These are phyloP conservation scores for Pecoramyces ruminantium DNA, from an alignment of 192 early-diverging fungal genomes.

Conservation along the genomic window DNA sequence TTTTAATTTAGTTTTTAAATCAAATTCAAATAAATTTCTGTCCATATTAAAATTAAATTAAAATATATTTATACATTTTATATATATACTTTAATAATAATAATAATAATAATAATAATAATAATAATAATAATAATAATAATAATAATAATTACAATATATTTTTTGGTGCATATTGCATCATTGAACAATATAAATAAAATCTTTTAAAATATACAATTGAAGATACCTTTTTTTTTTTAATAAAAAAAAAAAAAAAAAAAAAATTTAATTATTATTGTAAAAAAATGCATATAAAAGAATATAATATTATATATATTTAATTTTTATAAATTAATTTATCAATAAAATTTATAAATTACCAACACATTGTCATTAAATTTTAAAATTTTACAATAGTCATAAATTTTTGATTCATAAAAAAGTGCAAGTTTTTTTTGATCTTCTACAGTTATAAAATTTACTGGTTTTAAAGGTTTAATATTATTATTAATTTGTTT, in stretches of 20 bases:
- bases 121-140: too few species aligned
- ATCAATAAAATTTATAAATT: background rate
- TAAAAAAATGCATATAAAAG: too few species aligned
- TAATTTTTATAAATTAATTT: too few species aligned
- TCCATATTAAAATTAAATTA: too few species aligned
- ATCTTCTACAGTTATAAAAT: background rate
- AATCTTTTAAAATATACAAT: background rate
- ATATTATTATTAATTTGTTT: background rate
- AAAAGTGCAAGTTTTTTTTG: background rate
- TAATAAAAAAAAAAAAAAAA: too few species aligned
- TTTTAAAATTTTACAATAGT: background rate
- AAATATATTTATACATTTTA: too few species aligned
- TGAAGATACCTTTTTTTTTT: background rate
- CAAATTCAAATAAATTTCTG: too few species aligned
- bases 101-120: too few species aligned
- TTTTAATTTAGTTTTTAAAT: too few species aligned
- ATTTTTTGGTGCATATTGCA: background rate
- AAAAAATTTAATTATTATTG: too few species aligned
- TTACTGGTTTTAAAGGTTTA: background rate
- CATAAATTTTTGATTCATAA: background rate
- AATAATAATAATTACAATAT: background rate
- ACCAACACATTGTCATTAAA: background rate
- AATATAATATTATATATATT: too few species aligned
- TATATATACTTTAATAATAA: too few species aligned
- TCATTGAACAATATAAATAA: background rate